phyloP scores from a whole-genome alignment of 2,329 filamentous ascomycete genomes.

The Phaeomoniella chlamydospora region DNA sequence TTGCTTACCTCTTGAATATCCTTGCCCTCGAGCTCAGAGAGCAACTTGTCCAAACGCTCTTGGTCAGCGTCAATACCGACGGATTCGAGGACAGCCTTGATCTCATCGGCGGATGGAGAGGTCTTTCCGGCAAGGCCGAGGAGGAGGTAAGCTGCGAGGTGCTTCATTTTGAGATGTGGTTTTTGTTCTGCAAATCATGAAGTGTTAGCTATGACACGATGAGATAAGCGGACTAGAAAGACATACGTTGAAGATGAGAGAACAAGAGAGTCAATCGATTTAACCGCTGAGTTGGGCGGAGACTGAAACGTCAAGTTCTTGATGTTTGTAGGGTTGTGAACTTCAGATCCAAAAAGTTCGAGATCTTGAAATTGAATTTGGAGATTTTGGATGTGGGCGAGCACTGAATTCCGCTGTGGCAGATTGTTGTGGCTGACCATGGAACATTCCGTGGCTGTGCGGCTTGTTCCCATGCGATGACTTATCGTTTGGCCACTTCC shows the following conservation, averaged over 20 bases:
- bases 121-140: slow-evolving; percentile 86
- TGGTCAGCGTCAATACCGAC: slow-evolving; percentile 90
- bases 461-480: slow-evolving; percentile 1
- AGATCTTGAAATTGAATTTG: slow-evolving; percentile 10
- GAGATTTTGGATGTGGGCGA: slow-evolving; percentile 5
- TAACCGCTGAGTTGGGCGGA: slow-evolving; percentile 94
- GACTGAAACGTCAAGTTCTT: slow-evolving; percentile 97
- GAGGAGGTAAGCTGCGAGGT: slow-evolving; percentile 98
- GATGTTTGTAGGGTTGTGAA: slow-evolving; percentile 13
- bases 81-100: slow-evolving; percentile 79
- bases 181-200: slow-evolving; percentile 10
- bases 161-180: slow-evolving; percentile 73
- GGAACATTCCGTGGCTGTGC: slow-evolving; percentile 3
- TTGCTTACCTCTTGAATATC: slow-evolving; percentile 79
- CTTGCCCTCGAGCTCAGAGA: slow-evolving; percentile 57
- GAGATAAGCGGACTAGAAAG: no score
- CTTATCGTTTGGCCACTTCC: no score
- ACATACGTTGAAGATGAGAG: slow-evolving; percentile 11
- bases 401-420: slow-evolving; percentile 2
- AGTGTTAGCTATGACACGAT: no score
- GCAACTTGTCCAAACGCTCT: slow-evolving; percentile 72
- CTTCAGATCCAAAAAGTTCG: slow-evolving; percentile 13
- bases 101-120: slow-evolving; percentile 69
- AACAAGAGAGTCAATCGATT: slow-evolving; percentile 82
- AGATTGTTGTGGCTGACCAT: slow-evolving; percentile 1